These are phyloP conservation scores for Penicillium sumatraense DNA, from an alignment of 2,329 filamentous ascomycete genomes.

Conservation along the genomic window DNA sequence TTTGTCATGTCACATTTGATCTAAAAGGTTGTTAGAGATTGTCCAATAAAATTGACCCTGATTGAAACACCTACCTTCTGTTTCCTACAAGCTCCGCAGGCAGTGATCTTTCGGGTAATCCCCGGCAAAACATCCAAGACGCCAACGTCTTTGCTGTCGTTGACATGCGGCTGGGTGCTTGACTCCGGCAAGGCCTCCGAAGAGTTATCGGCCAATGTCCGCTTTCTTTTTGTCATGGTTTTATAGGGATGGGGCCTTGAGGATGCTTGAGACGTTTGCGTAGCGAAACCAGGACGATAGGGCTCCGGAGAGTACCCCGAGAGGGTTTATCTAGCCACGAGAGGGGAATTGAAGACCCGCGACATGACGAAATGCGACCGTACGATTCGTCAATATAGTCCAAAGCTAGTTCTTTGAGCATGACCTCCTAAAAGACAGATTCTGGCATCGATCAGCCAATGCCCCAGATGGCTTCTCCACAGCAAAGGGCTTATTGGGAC, in stretches of 20 bases:
- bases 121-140: slow-evolving; percentile 29
- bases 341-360: slow-evolving; percentile 6
- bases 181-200: slow-evolving; percentile 19
- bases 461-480: slow-evolving; percentile 12
- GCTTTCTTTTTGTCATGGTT: slow-evolving; percentile 18
- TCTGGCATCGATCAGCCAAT: slow-evolving; percentile 10
- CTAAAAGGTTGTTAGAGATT: slow-evolving; percentile 16
- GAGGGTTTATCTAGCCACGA: slow-evolving; percentile 15
- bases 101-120: slow-evolving; percentile 48
- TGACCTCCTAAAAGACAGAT: slow-evolving; percentile 1
- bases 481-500: slow-evolving; percentile 13
- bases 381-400: slow-evolving; percentile 6
- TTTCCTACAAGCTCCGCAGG: slow-evolving; percentile 56
- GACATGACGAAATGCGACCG: slow-evolving; percentile 9
- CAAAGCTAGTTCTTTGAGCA: slow-evolving; percentile 2
- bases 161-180: neutral
- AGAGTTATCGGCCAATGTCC: slow-evolving; percentile 15
- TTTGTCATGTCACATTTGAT: slow-evolving; percentile 55
- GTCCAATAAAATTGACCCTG: slow-evolving; percentile 2
- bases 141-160: slow-evolving; percentile 6
- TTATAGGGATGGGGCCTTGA: neutral
- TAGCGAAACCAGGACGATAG: neutral
- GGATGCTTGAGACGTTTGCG: neutral
- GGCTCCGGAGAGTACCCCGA: slow-evolving; percentile 19
- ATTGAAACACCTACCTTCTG: slow-evolving; percentile 47